Conservation (phyloP, 1,284 basidiomycete genomes). For the Cryptococcus sp. region DNA sequence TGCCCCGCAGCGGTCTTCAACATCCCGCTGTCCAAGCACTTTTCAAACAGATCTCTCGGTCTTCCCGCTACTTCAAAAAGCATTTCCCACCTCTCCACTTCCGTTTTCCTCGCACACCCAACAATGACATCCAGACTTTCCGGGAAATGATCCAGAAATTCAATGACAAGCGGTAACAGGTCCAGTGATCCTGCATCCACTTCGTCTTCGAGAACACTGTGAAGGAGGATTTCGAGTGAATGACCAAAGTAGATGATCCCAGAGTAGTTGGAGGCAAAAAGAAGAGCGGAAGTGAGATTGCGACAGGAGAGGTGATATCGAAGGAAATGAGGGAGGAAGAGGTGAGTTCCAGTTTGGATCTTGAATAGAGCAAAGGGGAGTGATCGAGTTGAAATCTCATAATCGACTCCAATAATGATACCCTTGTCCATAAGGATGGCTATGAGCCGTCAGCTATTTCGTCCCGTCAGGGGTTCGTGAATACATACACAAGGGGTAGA, state of each 20-base stretch:
- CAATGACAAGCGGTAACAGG: slow-evolving; percentile 67
- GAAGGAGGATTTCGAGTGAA: slow-evolving; percentile 86
- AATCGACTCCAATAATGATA: slow-evolving; percentile 93
- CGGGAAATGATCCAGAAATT: slow-evolving; percentile 93
- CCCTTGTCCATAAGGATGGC: slow-evolving; percentile 98
- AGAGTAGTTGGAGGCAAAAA: slow-evolving; percentile 81
- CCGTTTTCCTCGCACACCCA: slow-evolving; percentile 93
- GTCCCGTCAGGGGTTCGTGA: neutral
- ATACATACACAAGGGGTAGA: slow-evolving; percentile 86
- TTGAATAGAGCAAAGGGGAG: slow-evolving; percentile 90
- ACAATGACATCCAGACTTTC: slow-evolving; percentile 88
- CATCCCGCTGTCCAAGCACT: slow-evolving; percentile 69
- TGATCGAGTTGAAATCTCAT: slow-evolving; percentile 72
- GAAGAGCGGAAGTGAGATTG: slow-evolving; percentile 72
- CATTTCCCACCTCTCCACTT: slow-evolving; percentile 82
- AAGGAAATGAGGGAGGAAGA: slow-evolving; percentile 90
- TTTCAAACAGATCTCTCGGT: slow-evolving; percentile 86
- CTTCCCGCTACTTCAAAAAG: slow-evolving; percentile 87
- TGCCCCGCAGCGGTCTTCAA: slow-evolving; percentile 90
- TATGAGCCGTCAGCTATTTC: slow-evolving; percentile 36
- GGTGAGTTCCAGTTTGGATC: slow-evolving; percentile 85
- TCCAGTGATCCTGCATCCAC: slow-evolving; percentile 48
- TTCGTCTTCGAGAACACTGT: slow-evolving; percentile 91
- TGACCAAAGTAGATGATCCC: slow-evolving; percentile 89
- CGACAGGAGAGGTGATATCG: slow-evolving; percentile 71